Base-by-base conservation (phyloP, 106 monocot genomes). In the Acanthochlamys bracteata region DNA sequence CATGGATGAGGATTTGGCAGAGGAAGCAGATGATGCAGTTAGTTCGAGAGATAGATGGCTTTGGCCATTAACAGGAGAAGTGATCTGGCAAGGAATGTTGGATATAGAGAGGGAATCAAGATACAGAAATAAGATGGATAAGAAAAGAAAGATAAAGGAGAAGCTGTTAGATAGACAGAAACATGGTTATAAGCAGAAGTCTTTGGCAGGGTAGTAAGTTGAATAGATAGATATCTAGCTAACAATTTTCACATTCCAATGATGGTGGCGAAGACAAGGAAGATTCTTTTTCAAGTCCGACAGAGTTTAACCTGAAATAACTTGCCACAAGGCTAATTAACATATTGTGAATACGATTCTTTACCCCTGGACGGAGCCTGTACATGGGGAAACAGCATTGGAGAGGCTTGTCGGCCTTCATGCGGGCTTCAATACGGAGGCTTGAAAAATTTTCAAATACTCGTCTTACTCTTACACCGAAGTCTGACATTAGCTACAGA, bases 1-100 rank as follows among this genome's bases (percentile, higher is more conserved):
- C 43, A 96, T 96, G 96, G 96, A 96, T 66, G 91, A 88, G 76
- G 96, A 96, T 71, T 73, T 91, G 60, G 96, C 96, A 0, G 90
- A 96, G 69, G 86, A 87, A 71, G 82, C 90, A 14, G 90, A 87
- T 60, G 96, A 96, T 57, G 61, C 64, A 22, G 47, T 82, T 41
- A 53, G 79, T 63, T 65, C 57, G 11, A 66, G 24, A 22, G 67
- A 70, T 17, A 57, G 40, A 43, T 87, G 90, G 80, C 54, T 96
- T 10, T 96, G 96, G 96, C 87, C 90, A 57, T 59, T 83, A 15
- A 91, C 84, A 3, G 96, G 96, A 33, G 90, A 96, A 71, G 90
- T 96, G 53, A 82, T 76, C 64, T 91, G 91, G 82, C 79, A 73
- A 19, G 82, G 88, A 17, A 66, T 88, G 10, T 69, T 80, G 24